These are phyloP conservation scores for Trichoderma hamatum DNA, from an alignment of 2,329 filamentous ascomycete species.

Conservation along the genomic window DNA sequence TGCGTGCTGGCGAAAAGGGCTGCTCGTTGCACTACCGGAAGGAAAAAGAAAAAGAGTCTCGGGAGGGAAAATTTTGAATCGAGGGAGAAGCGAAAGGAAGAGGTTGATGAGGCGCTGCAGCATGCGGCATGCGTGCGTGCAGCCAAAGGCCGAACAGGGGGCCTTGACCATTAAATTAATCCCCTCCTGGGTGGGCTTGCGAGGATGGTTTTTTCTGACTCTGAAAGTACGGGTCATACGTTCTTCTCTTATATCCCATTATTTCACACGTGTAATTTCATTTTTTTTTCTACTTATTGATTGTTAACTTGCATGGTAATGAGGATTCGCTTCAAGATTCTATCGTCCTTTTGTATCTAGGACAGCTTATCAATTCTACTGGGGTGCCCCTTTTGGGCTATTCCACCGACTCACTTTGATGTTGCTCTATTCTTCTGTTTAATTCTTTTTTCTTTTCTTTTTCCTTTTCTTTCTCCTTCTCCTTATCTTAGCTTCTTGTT, in stretches of 20 bases:
- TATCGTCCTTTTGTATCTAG: slow-evolving; percentile 23
- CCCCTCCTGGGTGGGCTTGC: slow-evolving; percentile 12
- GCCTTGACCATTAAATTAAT: slow-evolving; percentile 18
- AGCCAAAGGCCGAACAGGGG: slow-evolving; percentile 16
- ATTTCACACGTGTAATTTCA: slow-evolving; percentile 32
- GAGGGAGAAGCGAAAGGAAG: not conserved
- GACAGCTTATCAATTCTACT: slow-evolving; percentile 22
- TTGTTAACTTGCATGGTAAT: slow-evolving; percentile 28
- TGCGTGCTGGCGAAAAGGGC: not conserved
- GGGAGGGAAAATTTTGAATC: slow-evolving; percentile 4
- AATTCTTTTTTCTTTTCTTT: not conserved
- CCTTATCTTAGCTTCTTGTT: not conserved
- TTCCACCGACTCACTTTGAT: not conserved
- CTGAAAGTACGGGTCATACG: slow-evolving; percentile 25
- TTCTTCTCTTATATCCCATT: slow-evolving; percentile 30
- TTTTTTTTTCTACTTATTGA: slow-evolving; percentile 27
- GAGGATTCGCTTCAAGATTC: slow-evolving; percentile 21
- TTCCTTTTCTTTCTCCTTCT: not conserved
- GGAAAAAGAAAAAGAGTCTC: slow-evolving; percentile 12
- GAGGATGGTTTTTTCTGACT: slow-evolving; percentile 25
- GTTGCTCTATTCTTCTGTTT: not conserved
- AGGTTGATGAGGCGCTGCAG: slow-evolving; percentile 21
- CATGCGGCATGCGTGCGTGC: slow-evolving; percentile 27
- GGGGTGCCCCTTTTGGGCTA: not conserved
- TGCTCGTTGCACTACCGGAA: slow-evolving; percentile 14